Percentiles rank a stretch among this genome's conserved stretches.
Evolutionary conservation across 2,329 filamentous ascomycete species (phyloP).

Genomic region (Raffaelea ambrosiae): DNA sequence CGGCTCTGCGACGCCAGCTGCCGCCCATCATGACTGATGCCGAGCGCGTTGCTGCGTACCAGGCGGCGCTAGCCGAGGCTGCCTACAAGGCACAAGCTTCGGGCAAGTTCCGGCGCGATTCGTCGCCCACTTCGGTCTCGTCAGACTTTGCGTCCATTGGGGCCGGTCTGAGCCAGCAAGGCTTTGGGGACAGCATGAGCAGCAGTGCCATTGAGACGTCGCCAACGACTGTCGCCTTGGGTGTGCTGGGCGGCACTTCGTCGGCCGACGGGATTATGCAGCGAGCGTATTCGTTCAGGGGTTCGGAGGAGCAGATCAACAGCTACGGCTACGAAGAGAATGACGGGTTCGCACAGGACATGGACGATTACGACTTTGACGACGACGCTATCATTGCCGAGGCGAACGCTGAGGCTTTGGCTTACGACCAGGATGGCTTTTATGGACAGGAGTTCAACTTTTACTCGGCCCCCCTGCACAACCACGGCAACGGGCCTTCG

Average conservation of each 20-base stretch:
- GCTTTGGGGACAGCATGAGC: not conserved
- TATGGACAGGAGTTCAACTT: slow-evolving; percentile 97
- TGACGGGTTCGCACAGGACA: slow-evolving; percentile 31
- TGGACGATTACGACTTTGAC: slow-evolving; percentile 60
- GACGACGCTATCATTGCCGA: slow-evolving; percentile 91
- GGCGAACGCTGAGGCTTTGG: slow-evolving; percentile 87
- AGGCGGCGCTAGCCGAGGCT: slow-evolving; percentile 75
- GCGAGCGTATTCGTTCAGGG: slow-evolving; percentile 5
- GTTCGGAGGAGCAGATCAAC: slow-evolving; percentile 14
- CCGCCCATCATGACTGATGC: slow-evolving; percentile 11
- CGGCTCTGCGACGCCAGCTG: slow-evolving; percentile 6
- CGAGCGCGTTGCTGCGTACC: slow-evolving; percentile 49
- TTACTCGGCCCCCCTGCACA: slow-evolving; percentile 54
- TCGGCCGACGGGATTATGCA: not conserved
- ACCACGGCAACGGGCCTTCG: slow-evolving; percentile 26
- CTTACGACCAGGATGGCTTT: slow-evolving; percentile 86
- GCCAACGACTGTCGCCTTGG: not conserved
- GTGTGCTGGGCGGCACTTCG: not conserved
- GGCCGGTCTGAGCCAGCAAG: not conserved
- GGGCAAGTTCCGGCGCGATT: slow-evolving; percentile 63
- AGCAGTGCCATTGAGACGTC: not conserved
- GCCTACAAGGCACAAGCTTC: slow-evolving; percentile 67
- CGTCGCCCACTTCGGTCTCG: slow-evolving; percentile 29
- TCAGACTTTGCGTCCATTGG: not conserved
- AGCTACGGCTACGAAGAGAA: slow-evolving; percentile 47